phyloP scores from a whole-genome alignment of 495 filamentous ascomycete species.

The Pseudoneurospora amorphoporcata region DNA sequence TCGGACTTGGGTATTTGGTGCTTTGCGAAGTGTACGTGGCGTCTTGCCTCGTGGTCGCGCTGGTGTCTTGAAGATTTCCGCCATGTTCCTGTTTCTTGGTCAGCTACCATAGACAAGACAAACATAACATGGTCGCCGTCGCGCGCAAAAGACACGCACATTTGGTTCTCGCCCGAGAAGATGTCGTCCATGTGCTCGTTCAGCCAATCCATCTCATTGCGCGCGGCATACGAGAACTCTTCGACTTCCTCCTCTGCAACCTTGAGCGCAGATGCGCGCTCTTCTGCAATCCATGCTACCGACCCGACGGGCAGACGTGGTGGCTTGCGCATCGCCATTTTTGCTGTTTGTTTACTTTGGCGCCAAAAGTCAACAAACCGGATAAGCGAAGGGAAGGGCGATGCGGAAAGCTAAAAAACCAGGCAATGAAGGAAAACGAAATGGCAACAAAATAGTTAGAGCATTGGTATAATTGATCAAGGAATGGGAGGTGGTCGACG shows the following conservation, averaged over 20 bases:
- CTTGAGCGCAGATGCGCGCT: slow-evolving; percentile 35
- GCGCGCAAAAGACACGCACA: slow-evolving; percentile 42
- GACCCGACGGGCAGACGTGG: slow-evolving; percentile 47
- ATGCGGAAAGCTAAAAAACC: not conserved
- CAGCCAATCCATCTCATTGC: slow-evolving; percentile 89
- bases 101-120: not conserved
- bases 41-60: slow-evolving; percentile 92
- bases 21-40: slow-evolving; percentile 70
- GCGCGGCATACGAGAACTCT: slow-evolving; percentile 78
- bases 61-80: slow-evolving; percentile 92
- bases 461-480: not conserved
- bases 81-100: slow-evolving; percentile 52
- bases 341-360: slow-evolving; percentile 12
- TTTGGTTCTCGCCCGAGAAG: slow-evolving; percentile 65
- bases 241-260: slow-evolving; percentile 60
- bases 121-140: not conserved
- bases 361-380: slow-evolving; percentile 1
- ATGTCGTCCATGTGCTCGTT: slow-evolving; percentile 96
- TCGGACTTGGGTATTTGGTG: slow-evolving; percentile 50
- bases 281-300: slow-evolving; percentile 43
- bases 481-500: not conserved
- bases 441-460: not conserved
- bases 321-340: slow-evolving; percentile 41
- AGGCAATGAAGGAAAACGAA: not conserved
- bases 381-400: not conserved